Percentiles rank a stretch among this genome's conserved stretches.
These are phyloP conservation scores for Triglochin maritima DNA, from an alignment of 106 monocot species.

Conservation along the genomic window DNA sequence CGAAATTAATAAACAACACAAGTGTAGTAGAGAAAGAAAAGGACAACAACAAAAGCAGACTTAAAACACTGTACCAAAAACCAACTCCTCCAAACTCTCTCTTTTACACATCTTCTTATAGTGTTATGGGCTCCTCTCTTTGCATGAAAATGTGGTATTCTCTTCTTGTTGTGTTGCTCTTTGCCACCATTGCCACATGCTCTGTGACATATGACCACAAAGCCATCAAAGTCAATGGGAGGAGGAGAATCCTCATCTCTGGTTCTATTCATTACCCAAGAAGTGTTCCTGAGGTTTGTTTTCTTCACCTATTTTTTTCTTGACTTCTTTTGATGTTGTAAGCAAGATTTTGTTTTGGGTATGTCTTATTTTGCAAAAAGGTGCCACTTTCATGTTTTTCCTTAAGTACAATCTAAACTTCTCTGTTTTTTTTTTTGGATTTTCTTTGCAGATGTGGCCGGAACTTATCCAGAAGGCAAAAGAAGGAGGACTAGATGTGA, in stretches of 20 bases:
- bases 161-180: not conserved
- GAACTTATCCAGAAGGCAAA: slow-evolving; percentile 31
- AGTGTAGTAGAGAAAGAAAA: no score
- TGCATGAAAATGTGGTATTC: not conserved
- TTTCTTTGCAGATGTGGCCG: slow-evolving; percentile 19
- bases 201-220: slow-evolving; percentile 22
- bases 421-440: no score
- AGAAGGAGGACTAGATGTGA: slow-evolving; percentile 23
- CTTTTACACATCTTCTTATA: not conserved
- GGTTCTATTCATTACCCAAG: slow-evolving; percentile 29
- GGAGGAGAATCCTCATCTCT: slow-evolving; percentile 18
- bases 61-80: no score
- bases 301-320: not conserved
- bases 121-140: slow-evolving; percentile 2
- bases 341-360: not conserved
- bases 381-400: not conserved
- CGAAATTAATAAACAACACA: no score
- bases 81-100: no score
- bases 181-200: not conserved
- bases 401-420: not conserved
- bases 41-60: no score
- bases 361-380: not conserved
- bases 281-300: slow-evolving; percentile 18
- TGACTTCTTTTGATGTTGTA: not conserved
- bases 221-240: slow-evolving; percentile 18